Percentiles rank a stretch among this genome's conserved stretches.
These are phyloP conservation scores for Auricularia sp. DNA, from an alignment of 768 basidiomycete genomes.

Conservation along the genomic window DNA sequence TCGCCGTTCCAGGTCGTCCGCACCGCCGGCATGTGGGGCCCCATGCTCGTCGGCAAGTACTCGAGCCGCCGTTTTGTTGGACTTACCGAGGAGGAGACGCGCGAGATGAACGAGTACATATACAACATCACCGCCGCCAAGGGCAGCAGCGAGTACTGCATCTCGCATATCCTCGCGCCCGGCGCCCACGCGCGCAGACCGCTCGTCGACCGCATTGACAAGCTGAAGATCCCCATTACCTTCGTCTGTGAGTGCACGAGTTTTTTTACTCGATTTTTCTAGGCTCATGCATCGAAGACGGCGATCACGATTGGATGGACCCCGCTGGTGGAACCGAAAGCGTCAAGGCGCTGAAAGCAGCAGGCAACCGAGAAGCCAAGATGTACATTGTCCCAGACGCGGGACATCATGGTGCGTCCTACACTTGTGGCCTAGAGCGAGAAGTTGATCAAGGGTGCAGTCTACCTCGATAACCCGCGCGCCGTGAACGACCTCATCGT, in stretches of 20 bases:
- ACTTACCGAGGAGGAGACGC: conserved; percentile 67
- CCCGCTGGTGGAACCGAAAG: conserved; percentile 69
- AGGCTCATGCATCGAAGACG: conserved; percentile 36
- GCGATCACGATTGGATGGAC: conserved; percentile 97
- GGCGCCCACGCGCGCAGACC: conserved; percentile 83
- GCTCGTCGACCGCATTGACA: conserved; percentile 69
- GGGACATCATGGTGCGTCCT: conserved; percentile 49
- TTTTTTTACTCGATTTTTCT: conserved; percentile 4
- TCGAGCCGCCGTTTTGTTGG: conserved; percentile 74
- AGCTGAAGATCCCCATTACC: conserved; percentile 76
- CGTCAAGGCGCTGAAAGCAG: conserved; percentile 58
- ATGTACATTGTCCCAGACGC: conserved; percentile 74
- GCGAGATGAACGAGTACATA: conserved; percentile 88
- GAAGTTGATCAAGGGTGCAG: conserved; percentile 20
- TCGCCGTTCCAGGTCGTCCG: conserved; percentile 87
- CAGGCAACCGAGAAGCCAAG: conserved; percentile 64
- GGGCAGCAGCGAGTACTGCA: conserved; percentile 91
- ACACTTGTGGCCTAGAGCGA: conserved; percentile 30
- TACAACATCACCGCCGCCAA: conserved; percentile 84
- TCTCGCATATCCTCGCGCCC: conserved; percentile 84
- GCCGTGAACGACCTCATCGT: conserved; percentile 67
- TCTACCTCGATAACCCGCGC: conserved; percentile 80
- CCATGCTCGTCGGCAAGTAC: conserved; percentile 81
- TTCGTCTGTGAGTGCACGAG: conserved; percentile 63
- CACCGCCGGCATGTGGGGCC: conserved; percentile 71